A percentile compares a stretch with the other conserved stretches of the same genome.
These are phyloP conservation scores for Mucor circinelloides DNA, from an alignment of 371 early-diverging fungal species.

Conservation along the genomic window DNA sequence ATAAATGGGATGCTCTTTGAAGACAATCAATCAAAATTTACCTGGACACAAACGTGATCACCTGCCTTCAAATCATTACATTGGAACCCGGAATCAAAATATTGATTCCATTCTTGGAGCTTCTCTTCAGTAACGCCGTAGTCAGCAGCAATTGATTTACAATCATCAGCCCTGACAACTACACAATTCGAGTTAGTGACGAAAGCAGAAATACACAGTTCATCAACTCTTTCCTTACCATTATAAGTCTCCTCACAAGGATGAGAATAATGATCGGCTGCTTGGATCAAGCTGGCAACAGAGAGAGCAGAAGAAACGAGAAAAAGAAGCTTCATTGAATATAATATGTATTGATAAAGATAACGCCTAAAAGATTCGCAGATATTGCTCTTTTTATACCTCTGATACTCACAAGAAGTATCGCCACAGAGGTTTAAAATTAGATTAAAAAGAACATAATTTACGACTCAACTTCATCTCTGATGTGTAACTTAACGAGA, in stretches of 20 bases:
- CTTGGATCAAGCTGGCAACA: background rate
- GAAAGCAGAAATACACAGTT: background rate
- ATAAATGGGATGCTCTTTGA: background rate
- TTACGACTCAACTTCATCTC: no score
- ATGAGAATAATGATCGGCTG: background rate
- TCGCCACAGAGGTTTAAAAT: background rate
- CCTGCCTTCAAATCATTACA: constrained; percentile 1
- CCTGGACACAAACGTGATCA: constrained; percentile 1
- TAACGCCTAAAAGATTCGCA: background rate
- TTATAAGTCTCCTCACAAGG: constrained; percentile 5
- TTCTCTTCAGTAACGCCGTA: background rate
- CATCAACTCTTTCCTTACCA: background rate
- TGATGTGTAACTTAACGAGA: background rate
- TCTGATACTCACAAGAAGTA: background rate
- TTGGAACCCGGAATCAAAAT: background rate
- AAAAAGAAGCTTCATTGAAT: constrained; percentile 2
- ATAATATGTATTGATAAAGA: background rate
- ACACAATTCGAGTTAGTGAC: background rate
- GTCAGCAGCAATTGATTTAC: background rate
- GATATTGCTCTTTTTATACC: background rate
- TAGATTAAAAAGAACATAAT: background rate
- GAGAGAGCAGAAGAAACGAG: constrained; percentile 3
- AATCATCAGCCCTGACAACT: background rate
- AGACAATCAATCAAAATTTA: background rate
- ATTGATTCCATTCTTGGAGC: background rate